These are phyloP conservation scores for Ogataea pignaliae DNA, from an alignment of 805 yeast genomes.

Conservation along the genomic window DNA sequence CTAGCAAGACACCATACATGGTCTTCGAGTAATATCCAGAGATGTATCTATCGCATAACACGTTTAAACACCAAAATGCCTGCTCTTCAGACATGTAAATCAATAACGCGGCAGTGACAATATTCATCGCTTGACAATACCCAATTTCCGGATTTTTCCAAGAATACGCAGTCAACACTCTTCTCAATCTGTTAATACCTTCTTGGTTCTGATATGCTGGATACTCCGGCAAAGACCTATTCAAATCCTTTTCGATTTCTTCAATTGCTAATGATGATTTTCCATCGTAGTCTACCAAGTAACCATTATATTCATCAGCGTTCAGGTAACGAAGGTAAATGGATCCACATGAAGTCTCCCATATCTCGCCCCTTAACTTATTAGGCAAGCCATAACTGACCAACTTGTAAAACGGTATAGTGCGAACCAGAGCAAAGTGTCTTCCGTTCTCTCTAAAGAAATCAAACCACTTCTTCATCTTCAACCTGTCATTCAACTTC, in stretches of 20 bases:
- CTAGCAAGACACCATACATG: conserved; percentile 94
- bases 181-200: conserved; percentile 79
- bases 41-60: conserved; percentile 75
- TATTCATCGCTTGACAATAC: conserved; percentile 98
- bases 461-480: conserved; percentile 92
- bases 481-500: conserved; percentile 72
- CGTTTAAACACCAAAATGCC: conserved; percentile 88
- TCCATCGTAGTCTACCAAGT: conserved; percentile 59
- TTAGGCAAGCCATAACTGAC: conserved; percentile 94
- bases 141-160: conserved; percentile 98
- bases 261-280: conserved; percentile 81
- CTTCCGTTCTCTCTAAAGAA: conserved; percentile 81
- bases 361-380: conserved; percentile 87
- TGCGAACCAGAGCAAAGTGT: conserved; percentile 68
- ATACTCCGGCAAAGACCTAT: conserved; percentile 92
- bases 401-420: conserved; percentile 74
- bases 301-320: conserved; percentile 50
- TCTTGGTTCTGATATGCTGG: conserved; percentile 85
- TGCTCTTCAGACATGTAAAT: conserved; percentile 94
- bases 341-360: conserved; percentile 92
- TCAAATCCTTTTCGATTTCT: conserved; percentile 93
- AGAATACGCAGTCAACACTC: conserved; percentile 89
- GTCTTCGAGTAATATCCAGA: conserved; percentile 97
- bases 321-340: conserved; percentile 66
- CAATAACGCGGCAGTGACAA: conserved; percentile 73